Percentiles rank a stretch among this genome's conserved stretches.
Evolutionary conservation across 2,329 filamentous ascomycete species (phyloP).

Genomic region (Diaporthe ilicicola): DNA sequence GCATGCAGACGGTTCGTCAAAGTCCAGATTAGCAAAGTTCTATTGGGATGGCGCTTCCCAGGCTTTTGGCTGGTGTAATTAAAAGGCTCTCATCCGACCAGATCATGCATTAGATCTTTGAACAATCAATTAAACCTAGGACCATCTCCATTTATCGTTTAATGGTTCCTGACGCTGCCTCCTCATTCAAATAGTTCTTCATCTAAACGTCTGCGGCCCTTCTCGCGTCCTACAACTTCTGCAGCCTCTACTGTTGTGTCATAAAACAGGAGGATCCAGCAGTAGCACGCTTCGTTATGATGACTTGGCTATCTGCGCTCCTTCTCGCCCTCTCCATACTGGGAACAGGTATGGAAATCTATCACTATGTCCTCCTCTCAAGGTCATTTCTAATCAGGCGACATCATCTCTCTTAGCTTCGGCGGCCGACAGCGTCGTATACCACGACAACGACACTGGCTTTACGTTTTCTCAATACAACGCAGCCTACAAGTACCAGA

Average conservation of each 20-base stretch:
- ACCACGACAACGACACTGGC: slow-evolving; percentile 19
- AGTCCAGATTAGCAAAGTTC: background rate
- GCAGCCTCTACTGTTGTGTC: background rate
- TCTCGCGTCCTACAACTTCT: slow-evolving; percentile 22
- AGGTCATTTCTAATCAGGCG: background rate
- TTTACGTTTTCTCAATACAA: slow-evolving; percentile 28
- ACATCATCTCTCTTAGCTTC: background rate
- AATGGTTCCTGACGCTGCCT: slow-evolving; percentile 9
- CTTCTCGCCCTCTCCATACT: background rate
- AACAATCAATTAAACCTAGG: slow-evolving; percentile 19
- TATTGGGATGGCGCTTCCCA: background rate
- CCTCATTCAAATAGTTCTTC: slow-evolving; percentile 15
- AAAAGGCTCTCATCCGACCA: background rate
- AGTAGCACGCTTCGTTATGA: background rate
- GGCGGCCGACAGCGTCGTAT: slow-evolving; percentile 24
- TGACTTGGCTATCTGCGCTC: background rate
- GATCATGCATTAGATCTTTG: slow-evolving; percentile 3
- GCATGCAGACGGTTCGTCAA: background rate
- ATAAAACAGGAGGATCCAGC: background rate
- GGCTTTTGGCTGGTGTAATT: background rate
- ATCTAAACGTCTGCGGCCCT: slow-evolving; percentile 13
- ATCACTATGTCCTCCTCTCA: background rate
- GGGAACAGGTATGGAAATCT: background rate
- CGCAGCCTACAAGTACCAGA: slow-evolving; percentile 2
- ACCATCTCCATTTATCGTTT: slow-evolving; percentile 10